Base-by-base conservation (phyloP, 2,329 filamentous ascomycete species). In the Sclerotinia minor region DNA sequence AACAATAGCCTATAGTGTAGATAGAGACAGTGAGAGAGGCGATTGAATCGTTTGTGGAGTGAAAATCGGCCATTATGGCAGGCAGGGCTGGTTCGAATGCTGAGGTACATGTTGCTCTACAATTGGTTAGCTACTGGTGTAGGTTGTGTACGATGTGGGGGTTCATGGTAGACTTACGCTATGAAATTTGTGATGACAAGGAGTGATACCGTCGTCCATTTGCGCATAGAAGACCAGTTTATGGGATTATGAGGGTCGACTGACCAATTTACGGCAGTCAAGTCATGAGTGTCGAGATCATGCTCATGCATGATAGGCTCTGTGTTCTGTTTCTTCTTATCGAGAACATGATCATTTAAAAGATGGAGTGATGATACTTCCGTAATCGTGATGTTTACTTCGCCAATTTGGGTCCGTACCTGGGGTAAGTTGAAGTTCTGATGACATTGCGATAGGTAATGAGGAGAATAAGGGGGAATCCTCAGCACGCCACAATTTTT, bases 11-110 rank as follows among this genome's bases (percentile, higher is more conserved):
- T 29, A 60, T 60, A 1, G 57, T 60, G 44, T 60, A 60, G 41
- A 60, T 60, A 1, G 57, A 60, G 19, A 60, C 13, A 0, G 57
- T 32, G 19, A 60, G 57, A 60, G 57, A 60, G 19, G 57, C 57
- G 6, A 60, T 32, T n/a, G 57, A 60, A 29, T 45, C 57, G 6
- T 60, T 60, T 17, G 57, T n/a, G 21, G 57, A 60, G 41, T 60
- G 57, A 13, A 60, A 60, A 47, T 47, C 41, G 2, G 15, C 19
- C 57, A 60, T 60, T 60, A 60, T 60, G 6, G 41, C 29, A 5
- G 41, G 57, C 1, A 60, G 26, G 19, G 57, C 57, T 0, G 57
- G 57, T 41, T 60, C 57, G 35, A 60, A 47, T 47, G 57, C 26
- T 9, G 57, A 60, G 19, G 57, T 47, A 24, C 44, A 60, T 47